These are phyloP conservation scores for Pichia sp. DNA, from an alignment of 1,139 yeast species.

Conservation along the genomic window DNA sequence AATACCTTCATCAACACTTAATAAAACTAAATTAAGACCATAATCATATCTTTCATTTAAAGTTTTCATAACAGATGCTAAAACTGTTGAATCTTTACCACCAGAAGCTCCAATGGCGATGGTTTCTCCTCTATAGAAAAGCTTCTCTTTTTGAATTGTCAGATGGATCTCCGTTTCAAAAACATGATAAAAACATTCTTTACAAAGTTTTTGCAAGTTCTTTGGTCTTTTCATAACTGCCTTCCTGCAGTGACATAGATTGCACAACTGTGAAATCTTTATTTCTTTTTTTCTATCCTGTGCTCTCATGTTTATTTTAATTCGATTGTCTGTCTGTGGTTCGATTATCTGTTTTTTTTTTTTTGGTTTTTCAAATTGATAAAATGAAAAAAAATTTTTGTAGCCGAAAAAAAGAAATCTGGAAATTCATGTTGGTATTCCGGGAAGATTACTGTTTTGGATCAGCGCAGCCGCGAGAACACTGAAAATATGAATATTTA, in stretches of 20 bases:
- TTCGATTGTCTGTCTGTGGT: too few relatives aligned
- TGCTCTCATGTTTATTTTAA: too few relatives aligned
- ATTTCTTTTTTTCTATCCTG: conserved; percentile 17
- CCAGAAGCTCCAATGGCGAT: conserved; percentile 99
- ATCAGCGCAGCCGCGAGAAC: not conserved
- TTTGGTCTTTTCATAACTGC: conserved; percentile 92
- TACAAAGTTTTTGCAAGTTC: conserved; percentile 85
- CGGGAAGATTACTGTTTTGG: too few relatives aligned
- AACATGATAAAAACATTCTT: conserved; percentile 79
- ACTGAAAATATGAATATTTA: not conserved
- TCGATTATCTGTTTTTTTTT: too few relatives aligned
- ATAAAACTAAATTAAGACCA: conserved; percentile 72
- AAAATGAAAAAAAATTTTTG: too few relatives aligned
- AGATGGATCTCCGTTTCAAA: conserved; percentile 95
- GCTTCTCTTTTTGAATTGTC: conserved; percentile 63
- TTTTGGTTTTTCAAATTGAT: too few relatives aligned
- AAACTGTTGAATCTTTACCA: conserved; percentile 94
- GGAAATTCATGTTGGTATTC: too few relatives aligned
- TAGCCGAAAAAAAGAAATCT: too few relatives aligned
- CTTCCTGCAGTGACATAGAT: conserved; percentile 75
- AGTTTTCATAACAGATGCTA: conserved; percentile 81
- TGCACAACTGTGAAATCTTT: conserved; percentile 44
- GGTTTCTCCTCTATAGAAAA: conserved; percentile 73
- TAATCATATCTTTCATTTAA: conserved; percentile 83
- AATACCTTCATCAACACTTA: conserved; percentile 95